Evolutionary conservation across 495 filamentous ascomycete genomes (phyloP).

Genomic region (Tuber aestivum): DNA sequence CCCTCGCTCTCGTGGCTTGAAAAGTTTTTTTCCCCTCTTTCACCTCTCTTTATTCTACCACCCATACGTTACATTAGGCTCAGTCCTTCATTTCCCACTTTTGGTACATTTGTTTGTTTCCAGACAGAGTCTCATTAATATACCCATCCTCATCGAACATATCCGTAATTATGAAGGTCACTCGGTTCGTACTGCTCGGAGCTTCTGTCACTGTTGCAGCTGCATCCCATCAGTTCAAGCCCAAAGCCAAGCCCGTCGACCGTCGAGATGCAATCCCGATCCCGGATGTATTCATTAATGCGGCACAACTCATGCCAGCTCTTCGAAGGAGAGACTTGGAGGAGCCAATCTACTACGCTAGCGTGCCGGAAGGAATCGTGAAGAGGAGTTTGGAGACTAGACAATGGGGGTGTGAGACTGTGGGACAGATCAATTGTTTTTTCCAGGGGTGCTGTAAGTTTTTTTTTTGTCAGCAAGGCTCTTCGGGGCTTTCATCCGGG

Average conservation of each 20-base stretch:
- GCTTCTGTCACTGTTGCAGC: background rate
- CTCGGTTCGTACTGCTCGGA: background rate
- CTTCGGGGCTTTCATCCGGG: background rate
- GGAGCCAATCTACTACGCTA: background rate
- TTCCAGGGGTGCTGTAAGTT: constrained; percentile 22
- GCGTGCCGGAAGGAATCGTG: background rate
- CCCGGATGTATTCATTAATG: background rate
- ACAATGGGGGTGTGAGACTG: constrained; percentile 14
- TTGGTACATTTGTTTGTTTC: background rate
- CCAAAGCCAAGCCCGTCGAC: background rate
- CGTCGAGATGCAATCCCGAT: background rate
- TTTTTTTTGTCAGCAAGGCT: background rate
- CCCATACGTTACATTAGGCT: background rate
- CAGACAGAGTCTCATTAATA: background rate
- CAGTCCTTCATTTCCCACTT: background rate
- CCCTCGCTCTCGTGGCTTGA: background rate
- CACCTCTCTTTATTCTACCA: background rate
- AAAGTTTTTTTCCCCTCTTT: background rate
- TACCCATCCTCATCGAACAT: background rate
- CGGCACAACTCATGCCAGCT: background rate
- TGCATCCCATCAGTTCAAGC: background rate
- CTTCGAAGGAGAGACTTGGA: background rate
- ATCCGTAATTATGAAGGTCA: background rate
- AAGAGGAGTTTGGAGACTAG: background rate
- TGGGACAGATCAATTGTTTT: constrained; percentile 13